Conservation (phyloP, 306 rosid genomes). For the Ziziphus jujuba region DNA sequence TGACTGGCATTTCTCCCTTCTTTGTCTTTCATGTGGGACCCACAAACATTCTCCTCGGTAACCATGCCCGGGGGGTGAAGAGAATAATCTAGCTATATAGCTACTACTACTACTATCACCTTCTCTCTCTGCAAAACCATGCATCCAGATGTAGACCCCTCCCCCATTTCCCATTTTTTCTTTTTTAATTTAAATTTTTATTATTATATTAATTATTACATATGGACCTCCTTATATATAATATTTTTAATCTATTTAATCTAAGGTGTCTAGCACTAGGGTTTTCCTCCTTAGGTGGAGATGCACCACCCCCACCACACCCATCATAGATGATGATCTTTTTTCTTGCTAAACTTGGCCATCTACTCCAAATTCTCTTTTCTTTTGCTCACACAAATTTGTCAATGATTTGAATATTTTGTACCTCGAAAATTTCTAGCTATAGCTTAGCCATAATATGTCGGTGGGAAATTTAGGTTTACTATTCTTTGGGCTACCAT, state of each 20-base stretch:
- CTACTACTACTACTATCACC: too few species aligned
- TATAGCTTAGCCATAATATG: too few species aligned
- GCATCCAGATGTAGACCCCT: conserved; percentile 26
- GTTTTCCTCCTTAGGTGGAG: background rate
- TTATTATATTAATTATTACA: too few species aligned
- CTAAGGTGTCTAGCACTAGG: conserved; percentile 24
- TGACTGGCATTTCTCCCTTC: conserved; percentile 21
- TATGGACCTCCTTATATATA: too few species aligned
- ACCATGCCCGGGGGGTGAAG: conserved; percentile 43
- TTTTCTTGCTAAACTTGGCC: conserved; percentile 32
- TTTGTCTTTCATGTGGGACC: conserved; percentile 46
- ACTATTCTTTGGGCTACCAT: too few species aligned
- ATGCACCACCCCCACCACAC: too few species aligned
- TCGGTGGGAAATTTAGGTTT: too few species aligned
- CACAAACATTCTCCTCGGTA: conserved; percentile 71
- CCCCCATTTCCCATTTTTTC: background rate
- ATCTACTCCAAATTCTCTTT: conserved; percentile 10
- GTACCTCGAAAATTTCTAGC: background rate
- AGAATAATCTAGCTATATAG: conserved; percentile 21
- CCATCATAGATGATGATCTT: background rate
- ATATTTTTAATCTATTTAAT: conserved; percentile 5
- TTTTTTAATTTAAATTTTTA: too few species aligned
- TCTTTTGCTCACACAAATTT: conserved; percentile 11
- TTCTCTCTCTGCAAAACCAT: background rate
- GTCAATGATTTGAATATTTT: conserved; percentile 11